These are phyloP conservation scores for Paecilomyces sp. DNA, from an alignment of 2,329 filamentous ascomycete genomes.

Conservation along the genomic window DNA sequence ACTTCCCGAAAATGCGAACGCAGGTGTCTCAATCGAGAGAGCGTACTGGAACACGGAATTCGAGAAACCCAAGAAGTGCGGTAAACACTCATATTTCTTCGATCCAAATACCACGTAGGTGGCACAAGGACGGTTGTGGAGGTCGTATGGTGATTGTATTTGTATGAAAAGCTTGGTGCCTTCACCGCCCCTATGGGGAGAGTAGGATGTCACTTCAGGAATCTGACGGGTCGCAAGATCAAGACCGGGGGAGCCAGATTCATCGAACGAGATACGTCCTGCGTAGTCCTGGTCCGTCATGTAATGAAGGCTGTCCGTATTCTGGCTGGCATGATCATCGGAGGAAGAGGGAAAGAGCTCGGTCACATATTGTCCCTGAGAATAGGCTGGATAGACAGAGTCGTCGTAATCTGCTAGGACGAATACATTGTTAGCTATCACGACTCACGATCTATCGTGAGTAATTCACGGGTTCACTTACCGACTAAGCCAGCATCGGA, in stretches of 20 bases:
- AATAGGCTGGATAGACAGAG: conserved; percentile 32
- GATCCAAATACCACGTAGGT: conserved; percentile 69
- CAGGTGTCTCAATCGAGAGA: conserved; percentile 65
- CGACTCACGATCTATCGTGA: background rate
- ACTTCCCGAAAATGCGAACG: conserved; percentile 51
- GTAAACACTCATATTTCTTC: conserved; percentile 61
- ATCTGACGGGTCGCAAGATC: conserved; percentile 52
- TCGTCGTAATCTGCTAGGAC: conserved; percentile 27
- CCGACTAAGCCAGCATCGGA: conserved; percentile 73
- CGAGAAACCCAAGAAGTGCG: conserved; percentile 54
- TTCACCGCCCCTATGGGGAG: conserved; percentile 60
- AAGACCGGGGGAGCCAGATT: conserved; percentile 61
- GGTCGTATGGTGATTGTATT: conserved; percentile 67
- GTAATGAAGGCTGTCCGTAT: conserved; percentile 34
- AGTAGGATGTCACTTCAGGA: conserved; percentile 61
- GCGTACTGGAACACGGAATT: conserved; percentile 61
- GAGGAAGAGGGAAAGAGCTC: conserved; percentile 34
- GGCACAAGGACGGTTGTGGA: conserved; percentile 51
- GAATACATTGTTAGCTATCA: conserved; percentile 2
- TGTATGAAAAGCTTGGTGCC: conserved; percentile 68
- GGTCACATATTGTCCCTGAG: conserved; percentile 32
- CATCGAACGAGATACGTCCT: conserved; percentile 46
- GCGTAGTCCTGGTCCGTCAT: conserved; percentile 30
- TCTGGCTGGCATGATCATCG: conserved; percentile 33
- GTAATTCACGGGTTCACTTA: conserved; percentile 44